A percentile compares a stretch with the other conserved stretches of the same genome.
Evolutionary conservation across 2,329 filamentous ascomycete genomes (phyloP).

Genomic region (Colletotrichum viniferum): DNA sequence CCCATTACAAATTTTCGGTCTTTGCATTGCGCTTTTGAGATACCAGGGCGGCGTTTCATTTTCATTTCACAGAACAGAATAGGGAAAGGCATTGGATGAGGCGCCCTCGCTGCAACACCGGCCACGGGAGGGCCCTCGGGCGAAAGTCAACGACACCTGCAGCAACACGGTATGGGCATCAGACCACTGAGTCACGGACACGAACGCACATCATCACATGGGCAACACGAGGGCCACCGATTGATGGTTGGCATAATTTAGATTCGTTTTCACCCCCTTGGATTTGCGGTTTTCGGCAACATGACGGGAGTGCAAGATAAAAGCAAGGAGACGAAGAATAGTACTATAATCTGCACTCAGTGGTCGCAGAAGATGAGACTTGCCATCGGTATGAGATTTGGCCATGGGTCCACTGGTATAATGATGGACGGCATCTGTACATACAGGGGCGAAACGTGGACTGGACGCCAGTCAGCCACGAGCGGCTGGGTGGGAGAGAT

Average conservation of each 20-base stretch:
- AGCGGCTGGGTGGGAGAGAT: neutral
- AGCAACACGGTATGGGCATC: neutral
- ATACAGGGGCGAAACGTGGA: neutral
- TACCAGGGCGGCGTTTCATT: slow-evolving; percentile 26
- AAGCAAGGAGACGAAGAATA: neutral
- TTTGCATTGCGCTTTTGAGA: slow-evolving; percentile 25
- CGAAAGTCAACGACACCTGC: neutral
- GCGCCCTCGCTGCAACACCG: neutral
- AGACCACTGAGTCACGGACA: neutral
- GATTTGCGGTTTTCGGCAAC: neutral
- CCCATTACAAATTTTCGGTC: slow-evolving; percentile 9
- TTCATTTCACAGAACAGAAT: slow-evolving; percentile 4
- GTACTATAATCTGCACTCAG: neutral
- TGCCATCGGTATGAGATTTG: neutral
- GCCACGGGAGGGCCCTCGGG: neutral
- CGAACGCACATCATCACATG: neutral
- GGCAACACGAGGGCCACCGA: neutral
- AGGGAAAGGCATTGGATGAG: slow-evolving; percentile 5
- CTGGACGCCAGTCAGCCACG: neutral
- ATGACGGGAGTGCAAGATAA: neutral
- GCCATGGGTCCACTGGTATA: neutral
- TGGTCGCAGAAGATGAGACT: neutral
- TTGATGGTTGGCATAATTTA: neutral
- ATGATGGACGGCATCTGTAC: slow-evolving; percentile 8
- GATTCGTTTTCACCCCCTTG: neutral